Evolutionary conservation across 2,329 filamentous ascomycete genomes (phyloP).

Genomic region (Zasmidium angulare): DNA sequence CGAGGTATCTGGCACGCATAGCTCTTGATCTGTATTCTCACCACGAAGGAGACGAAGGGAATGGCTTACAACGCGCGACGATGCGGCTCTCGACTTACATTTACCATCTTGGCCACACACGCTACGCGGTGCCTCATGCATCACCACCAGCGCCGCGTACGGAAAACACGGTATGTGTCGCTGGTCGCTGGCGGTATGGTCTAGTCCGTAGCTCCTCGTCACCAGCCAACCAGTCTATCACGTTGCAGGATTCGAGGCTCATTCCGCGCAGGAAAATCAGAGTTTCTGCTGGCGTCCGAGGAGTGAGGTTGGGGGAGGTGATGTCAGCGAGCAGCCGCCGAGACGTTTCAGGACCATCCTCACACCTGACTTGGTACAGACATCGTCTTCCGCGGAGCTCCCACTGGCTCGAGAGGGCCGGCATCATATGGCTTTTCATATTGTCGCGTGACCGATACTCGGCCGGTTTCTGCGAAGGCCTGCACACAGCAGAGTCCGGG

Average conservation of each 20-base stretch:
- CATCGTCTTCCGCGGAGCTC: neutral
- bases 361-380: neutral
- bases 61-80: too few relatives aligned
- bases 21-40: neutral
- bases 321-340: slow-evolving; percentile 2
- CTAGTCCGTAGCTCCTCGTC: too few relatives aligned
- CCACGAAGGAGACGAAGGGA: neutral
- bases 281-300: neutral
- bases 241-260: neutral
- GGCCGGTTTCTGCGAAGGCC: too few relatives aligned
- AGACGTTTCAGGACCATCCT: neutral
- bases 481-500: too few relatives aligned
- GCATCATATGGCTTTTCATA: neutral
- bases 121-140: too few relatives aligned
- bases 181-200: neutral
- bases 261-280: neutral
- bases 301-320: neutral
- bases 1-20: slow-evolving; percentile 14
- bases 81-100: neutral
- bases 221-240: neutral
- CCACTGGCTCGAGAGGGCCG: neutral
- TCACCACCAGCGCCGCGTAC: too few relatives aligned
- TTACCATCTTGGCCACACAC: too few relatives aligned
- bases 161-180: too few relatives aligned
- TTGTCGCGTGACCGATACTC: too few relatives aligned